phyloP scores from a whole-genome alignment of 768 basidiomycete species.

The Sutorius australiensis region DNA sequence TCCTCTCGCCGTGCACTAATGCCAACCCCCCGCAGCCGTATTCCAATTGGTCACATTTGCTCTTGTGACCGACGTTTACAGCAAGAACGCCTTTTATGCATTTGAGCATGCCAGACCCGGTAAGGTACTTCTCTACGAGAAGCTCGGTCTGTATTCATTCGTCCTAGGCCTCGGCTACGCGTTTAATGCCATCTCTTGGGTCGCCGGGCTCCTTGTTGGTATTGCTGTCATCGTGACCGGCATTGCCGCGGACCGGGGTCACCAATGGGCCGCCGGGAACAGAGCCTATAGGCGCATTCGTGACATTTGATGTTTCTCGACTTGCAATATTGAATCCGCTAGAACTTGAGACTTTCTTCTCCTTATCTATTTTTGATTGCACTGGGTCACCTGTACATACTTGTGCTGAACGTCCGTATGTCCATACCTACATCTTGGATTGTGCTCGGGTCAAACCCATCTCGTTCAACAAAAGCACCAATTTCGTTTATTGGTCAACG shows the following conservation, averaged over 20 bases:
- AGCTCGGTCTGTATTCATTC: constrained; percentile 1
- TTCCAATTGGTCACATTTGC: constrained; percentile 61
- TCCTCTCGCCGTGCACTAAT: not conserved
- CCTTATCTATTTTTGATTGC: not conserved
- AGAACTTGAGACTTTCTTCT: not conserved
- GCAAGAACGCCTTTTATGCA: constrained; percentile 39
- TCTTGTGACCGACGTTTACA: constrained; percentile 61
- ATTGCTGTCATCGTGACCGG: constrained; percentile 60
- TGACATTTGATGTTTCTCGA: constrained; percentile 2
- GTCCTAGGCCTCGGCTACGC: constrained; percentile 57
- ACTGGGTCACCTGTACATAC: not conserved
- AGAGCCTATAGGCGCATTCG: constrained; percentile 50
- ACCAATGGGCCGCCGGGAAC: constrained; percentile 76
- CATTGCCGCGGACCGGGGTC: constrained; percentile 42
- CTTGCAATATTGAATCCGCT: not conserved
- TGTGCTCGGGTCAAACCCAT: not conserved
- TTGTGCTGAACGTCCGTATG: not conserved
- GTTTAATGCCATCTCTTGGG: constrained; percentile 60
- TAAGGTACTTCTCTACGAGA: constrained; percentile 29
- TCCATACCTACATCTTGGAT: constrained; percentile 11
- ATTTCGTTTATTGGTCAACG: not conserved
- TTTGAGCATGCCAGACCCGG: constrained; percentile 62
- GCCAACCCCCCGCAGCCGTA: constrained; percentile 36
- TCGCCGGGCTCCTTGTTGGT: constrained; percentile 48
- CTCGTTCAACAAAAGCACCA: not conserved